phyloP scores from a whole-genome alignment of 306 rosid species.

The Albizia julibrissin region DNA sequence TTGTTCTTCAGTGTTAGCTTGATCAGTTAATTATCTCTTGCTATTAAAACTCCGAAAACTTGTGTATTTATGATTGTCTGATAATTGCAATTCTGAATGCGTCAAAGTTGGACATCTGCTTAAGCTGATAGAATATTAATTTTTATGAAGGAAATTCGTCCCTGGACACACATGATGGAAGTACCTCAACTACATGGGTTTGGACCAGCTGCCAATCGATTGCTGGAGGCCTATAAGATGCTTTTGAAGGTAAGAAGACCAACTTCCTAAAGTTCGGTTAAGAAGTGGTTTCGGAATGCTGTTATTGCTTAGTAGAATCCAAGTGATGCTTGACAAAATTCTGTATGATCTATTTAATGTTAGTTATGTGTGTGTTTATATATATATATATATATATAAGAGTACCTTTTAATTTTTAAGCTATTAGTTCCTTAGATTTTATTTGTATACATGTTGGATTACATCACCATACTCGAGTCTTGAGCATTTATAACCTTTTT shows the following conservation, averaged over 20 bases:
- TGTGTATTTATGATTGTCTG: background rate
- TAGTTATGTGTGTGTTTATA: background rate
- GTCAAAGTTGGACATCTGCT: background rate
- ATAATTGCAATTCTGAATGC: background rate
- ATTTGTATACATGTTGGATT: conserved; percentile 6
- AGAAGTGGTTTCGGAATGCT: background rate
- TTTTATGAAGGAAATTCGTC: conserved; percentile 83
- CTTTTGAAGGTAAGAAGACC: conserved; percentile 74
- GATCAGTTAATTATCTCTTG: background rate
- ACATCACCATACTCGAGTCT: background rate
- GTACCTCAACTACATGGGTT: conserved; percentile 99
- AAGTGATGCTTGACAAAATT: conserved; percentile 13
- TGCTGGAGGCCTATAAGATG: conserved; percentile 94
- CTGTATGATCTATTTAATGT: conserved; percentile 4
- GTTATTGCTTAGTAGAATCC: conserved; percentile 1
- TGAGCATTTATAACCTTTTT: background rate
- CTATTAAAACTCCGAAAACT: background rate
- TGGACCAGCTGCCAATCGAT: conserved; percentile 96
- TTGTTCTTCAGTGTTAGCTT: background rate
- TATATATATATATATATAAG: background rate
- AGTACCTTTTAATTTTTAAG: background rate
- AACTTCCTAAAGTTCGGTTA: conserved; percentile 1
- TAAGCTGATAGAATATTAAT: background rate
- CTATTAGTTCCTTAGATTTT: background rate
- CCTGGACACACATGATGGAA: conserved; percentile 99